Evolutionary conservation across 1,284 basidiomycete species (phyloP), one percentile per base, ranked within the genome.

Genomic region (Meira nashicola): DNA sequence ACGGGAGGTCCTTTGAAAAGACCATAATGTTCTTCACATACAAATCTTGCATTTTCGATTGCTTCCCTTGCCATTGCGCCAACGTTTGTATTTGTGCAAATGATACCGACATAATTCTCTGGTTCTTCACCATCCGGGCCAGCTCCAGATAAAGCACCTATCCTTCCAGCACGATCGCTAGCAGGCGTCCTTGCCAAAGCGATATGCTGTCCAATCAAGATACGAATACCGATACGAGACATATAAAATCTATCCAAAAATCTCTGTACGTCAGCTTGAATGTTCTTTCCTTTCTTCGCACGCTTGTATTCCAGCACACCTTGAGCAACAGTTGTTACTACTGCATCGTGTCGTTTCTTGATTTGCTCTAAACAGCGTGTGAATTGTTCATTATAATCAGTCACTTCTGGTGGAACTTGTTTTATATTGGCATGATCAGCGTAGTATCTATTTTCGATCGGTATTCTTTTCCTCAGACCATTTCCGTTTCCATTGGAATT

Each of bases 201-300:
- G 38, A 78, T 77, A 55, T 78, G 76, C 59, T 78, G 76, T 14
- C 76, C 76, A 46, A 78, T 78, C 2, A 78, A 63, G 58, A 78
- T 73, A 48, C 76, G 73, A 37, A 78, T 78, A 49, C 76, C 95
- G 64, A 99, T 99, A 54, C 95, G 87, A 25, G 87, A 90, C 84
- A 99, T 87, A 79, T 98, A 97, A 81, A 98, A 98, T 57, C 95
- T 84, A 80, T 98, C 95, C 68, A 98, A 81, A 89, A 94, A 98
- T 23, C 87, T 86, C 78, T 97, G 93, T 55, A 98, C 89, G 68
- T 93, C 90, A 37, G 89, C 84, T 21, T 91, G 90, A 56, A 92
- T 79, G 61, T 78, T 74, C 38, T 78, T 74, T 33, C 68, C 66
- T 60, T 77, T 76, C 55, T 80, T 78, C 33, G 77, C 80, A 62